A percentile compares a stretch with the other conserved stretches of the same genome.
Conservation (phyloP, 2,329 filamentous ascomycete species). For the Endoconidiophora polonica region DNA sequence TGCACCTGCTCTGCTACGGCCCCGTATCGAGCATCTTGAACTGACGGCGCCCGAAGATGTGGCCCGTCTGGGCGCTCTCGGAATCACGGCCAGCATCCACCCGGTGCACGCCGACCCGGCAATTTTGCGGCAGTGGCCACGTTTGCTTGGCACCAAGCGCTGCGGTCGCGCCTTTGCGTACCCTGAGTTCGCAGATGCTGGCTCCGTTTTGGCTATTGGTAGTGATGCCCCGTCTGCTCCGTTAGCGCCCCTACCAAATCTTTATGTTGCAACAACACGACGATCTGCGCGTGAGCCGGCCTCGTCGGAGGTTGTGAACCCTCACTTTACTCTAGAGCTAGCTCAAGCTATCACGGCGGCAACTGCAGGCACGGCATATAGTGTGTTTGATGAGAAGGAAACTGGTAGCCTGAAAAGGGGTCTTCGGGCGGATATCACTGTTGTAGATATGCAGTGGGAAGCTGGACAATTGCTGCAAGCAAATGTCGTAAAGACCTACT, state of each 20-base stretch:
- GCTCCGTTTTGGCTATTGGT: conserved; percentile 38
- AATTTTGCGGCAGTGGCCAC: conserved; percentile 43
- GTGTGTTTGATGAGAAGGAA: conserved; percentile 38
- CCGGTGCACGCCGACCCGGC: conserved; percentile 44
- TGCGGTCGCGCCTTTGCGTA: conserved; percentile 47
- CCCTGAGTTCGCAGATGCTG: conserved; percentile 38
- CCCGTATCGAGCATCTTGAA: conserved; percentile 50
- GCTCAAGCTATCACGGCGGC: conserved; percentile 37
- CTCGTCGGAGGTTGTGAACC: conserved; percentile 29
- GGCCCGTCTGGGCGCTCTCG: conserved; percentile 35
- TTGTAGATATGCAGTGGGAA: conserved; percentile 29
- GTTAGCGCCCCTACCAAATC: conserved; percentile 34
- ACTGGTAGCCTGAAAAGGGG: conserved; percentile 36
- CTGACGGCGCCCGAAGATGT: conserved; percentile 39
- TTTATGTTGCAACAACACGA: conserved; percentile 43
- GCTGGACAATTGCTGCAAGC: conserved; percentile 29
- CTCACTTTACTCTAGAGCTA: conserved; percentile 34
- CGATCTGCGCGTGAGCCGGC: conserved; percentile 34
- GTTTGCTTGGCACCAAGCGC: conserved; percentile 35
- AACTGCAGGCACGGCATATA: conserved; percentile 38
- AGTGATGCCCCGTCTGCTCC: conserved; percentile 44
- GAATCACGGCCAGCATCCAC: conserved; percentile 44
- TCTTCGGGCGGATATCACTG: conserved; percentile 39
- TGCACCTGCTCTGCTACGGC: conserved; percentile 30
- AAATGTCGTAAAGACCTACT: conserved; percentile 35